Evolutionary conservation across 305 asterid genomes (phyloP).

Genomic region (Striga hermonthica): DNA sequence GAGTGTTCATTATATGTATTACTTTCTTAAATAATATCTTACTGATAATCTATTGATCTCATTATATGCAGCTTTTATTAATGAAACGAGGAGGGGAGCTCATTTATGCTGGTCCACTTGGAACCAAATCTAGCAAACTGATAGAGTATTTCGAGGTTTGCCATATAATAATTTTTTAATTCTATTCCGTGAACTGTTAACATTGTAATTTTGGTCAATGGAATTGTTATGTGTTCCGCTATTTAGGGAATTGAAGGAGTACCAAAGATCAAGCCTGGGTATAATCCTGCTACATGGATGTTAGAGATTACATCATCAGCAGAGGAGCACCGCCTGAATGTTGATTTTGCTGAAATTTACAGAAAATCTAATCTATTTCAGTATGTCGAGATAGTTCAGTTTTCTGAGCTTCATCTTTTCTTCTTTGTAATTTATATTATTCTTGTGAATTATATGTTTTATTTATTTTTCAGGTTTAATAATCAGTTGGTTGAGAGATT

Average conservation of each 20-base stretch:
- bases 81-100: slow-evolving; percentile 97
- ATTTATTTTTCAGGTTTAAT: slow-evolving; percentile 54
- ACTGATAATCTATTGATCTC: slow-evolving; percentile 30
- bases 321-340: slow-evolving; percentile 74
- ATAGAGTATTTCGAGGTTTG: slow-evolving; percentile 87
- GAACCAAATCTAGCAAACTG: slow-evolving; percentile 77
- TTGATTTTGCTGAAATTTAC: slow-evolving; percentile 91
- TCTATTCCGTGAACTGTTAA: slow-evolving; percentile 24
- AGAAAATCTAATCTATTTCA: slow-evolving; percentile 63
- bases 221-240: slow-evolving; percentile 26
- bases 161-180: slow-evolving; percentile 13
- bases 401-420: slow-evolving; percentile 20
- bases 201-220: slow-evolving; percentile 1
- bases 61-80: slow-evolving; percentile 64
- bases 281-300: slow-evolving; percentile 99
- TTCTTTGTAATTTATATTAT: slow-evolving; percentile 22
- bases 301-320: slow-evolving; percentile 76
- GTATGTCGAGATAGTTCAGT: slow-evolving; percentile 39
- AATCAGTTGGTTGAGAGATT: slow-evolving; percentile 76
- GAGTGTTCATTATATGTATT: background rate
- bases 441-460: slow-evolving; percentile 26
- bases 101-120: slow-evolving; percentile 93
- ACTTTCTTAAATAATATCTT: slow-evolving; percentile 17
- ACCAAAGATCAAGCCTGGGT: slow-evolving; percentile 69
- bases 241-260: slow-evolving; percentile 78